These are phyloP conservation scores for Waltiozyma sp. DNA, from an alignment of 1,139 yeast species.

Conservation along the genomic window DNA sequence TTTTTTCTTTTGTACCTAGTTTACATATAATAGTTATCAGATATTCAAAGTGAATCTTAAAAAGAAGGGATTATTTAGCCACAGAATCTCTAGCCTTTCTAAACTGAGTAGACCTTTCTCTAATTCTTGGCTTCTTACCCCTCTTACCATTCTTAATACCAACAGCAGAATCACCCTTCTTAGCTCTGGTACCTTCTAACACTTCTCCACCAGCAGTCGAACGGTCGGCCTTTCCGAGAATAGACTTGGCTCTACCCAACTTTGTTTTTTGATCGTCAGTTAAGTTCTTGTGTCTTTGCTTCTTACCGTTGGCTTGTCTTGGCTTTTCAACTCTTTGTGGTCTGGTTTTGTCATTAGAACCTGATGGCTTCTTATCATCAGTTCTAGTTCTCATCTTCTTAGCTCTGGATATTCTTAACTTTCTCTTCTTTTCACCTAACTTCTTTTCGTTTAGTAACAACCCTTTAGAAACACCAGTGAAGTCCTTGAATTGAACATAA, in stretches of 20 bases:
- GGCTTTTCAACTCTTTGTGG: slow-evolving; percentile 6
- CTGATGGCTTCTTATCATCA: slow-evolving; percentile 4
- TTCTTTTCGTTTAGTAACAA: slow-evolving; percentile 62
- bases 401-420: slow-evolving; percentile 72
- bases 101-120: slow-evolving; percentile 19
- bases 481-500: slow-evolving; percentile 80
- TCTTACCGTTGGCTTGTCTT: slow-evolving; percentile 3
- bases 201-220: slow-evolving; percentile 45
- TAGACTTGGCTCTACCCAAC: slow-evolving; percentile 66
- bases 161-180: slow-evolving; percentile 49
- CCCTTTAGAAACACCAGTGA: slow-evolving; percentile 75
- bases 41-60: no score
- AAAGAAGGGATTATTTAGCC: no score
- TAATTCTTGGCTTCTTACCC: slow-evolving; percentile 45
- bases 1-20: no score
- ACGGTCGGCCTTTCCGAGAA: slow-evolving; percentile 73
- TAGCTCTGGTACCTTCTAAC: slow-evolving; percentile 79
- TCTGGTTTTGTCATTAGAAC: not conserved
- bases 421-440: slow-evolving; percentile 38
- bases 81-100: slow-evolving; percentile 9
- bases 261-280: slow-evolving; percentile 62
- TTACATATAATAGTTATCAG: no score
- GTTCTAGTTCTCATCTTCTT: slow-evolving; percentile 37
- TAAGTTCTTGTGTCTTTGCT: slow-evolving; percentile 21
- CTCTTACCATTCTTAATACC: slow-evolving; percentile 46